These are phyloP conservation scores for Pseudocercospora vitis DNA, from an alignment of 2,329 filamentous ascomycete genomes.

Conservation along the genomic window DNA sequence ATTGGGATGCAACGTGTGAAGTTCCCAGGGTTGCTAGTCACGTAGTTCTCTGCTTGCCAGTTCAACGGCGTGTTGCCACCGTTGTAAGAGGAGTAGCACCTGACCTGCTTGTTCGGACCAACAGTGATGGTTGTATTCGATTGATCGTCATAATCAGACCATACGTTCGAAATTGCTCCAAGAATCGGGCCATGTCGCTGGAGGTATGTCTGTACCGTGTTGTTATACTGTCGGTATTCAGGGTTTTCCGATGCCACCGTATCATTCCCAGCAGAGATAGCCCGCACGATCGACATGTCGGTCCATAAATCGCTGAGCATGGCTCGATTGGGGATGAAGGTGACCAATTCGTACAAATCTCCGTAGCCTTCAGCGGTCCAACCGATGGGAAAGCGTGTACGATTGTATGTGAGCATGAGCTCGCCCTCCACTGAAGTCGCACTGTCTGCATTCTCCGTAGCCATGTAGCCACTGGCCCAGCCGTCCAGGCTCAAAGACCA, in stretches of 20 bases:
- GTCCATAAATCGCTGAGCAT: not conserved
- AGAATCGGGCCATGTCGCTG: constrained; percentile 24
- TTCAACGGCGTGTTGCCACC: not conserved
- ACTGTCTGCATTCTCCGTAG: not conserved
- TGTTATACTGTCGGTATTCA: constrained; percentile 14
- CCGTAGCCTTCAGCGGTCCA: not conserved
- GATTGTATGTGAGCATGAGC: not conserved
- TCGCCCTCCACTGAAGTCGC: not conserved
- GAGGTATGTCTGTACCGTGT: constrained; percentile 16
- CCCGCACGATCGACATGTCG: not conserved
- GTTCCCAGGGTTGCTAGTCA: not conserved
- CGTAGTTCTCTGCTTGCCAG: not conserved
- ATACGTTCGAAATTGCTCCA: constrained; percentile 14
- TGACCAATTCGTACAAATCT: not conserved
- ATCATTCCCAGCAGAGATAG: not conserved
- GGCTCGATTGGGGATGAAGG: not conserved
- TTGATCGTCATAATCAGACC: constrained; percentile 1
- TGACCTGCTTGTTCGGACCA: constrained; percentile 6
- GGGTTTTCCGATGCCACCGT: not conserved
- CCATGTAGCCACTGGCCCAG: not conserved
- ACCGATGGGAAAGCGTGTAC: not conserved
- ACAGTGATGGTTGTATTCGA: constrained; percentile 15
- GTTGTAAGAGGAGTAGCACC: constrained; percentile 21
- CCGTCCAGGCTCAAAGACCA: not conserved
- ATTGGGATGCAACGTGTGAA: constrained; percentile 32